A percentile compares a stretch with the other conserved stretches of the same genome.
Evolutionary conservation across 208 protist genomes (phyloP).

Genomic region (Crithidia bombi): DNA sequence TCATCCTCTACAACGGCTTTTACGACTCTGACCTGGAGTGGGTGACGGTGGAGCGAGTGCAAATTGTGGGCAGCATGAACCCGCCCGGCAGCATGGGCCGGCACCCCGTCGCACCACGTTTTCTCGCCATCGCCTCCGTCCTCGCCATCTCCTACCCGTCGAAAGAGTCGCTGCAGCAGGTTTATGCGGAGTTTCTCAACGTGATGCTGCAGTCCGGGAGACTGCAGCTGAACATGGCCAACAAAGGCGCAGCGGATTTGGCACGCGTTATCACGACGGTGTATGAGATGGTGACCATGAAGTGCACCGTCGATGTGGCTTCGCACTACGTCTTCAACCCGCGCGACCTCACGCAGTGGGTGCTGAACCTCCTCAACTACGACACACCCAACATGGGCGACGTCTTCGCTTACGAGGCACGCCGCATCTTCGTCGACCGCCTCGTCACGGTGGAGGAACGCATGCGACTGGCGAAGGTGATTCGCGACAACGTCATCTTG

Average conservation of each 20-base stretch:
- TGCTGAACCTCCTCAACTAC: slow-evolving; percentile 93
- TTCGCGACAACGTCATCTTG: slow-evolving; percentile 83
- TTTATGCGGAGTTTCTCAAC: slow-evolving; percentile 95
- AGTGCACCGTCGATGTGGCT: slow-evolving; percentile 94
- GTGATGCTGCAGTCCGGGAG: slow-evolving; percentile 86
- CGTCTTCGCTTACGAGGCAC: slow-evolving; percentile 93
- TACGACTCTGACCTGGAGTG: slow-evolving; percentile 97
- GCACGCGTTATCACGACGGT: slow-evolving; percentile 94
- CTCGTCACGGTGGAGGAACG: slow-evolving; percentile 90
- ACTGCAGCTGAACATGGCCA: slow-evolving; percentile 72
- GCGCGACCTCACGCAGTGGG: slow-evolving; percentile 96
- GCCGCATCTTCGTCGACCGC: slow-evolving; percentile 95
- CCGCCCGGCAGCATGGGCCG: slow-evolving; percentile 95
- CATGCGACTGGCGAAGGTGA: slow-evolving; percentile 61
- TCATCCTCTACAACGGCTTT: slow-evolving; percentile 96
- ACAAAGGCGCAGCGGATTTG: slow-evolving; percentile 86
- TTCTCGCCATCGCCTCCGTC: slow-evolving; percentile 96
- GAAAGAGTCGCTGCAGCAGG: slow-evolving; percentile 90
- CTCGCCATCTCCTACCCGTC: slow-evolving; percentile 94
- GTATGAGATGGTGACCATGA: slow-evolving; percentile 89
- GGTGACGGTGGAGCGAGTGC: slow-evolving; percentile 95
- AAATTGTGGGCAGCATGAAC: slow-evolving; percentile 97
- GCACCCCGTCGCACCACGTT: slow-evolving; percentile 93
- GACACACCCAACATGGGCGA: slow-evolving; percentile 86
- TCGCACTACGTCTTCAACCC: slow-evolving; percentile 98